phyloP scores from a whole-genome alignment of 805 yeast genomes.

The Cyberlindnera galapagoensis region DNA sequence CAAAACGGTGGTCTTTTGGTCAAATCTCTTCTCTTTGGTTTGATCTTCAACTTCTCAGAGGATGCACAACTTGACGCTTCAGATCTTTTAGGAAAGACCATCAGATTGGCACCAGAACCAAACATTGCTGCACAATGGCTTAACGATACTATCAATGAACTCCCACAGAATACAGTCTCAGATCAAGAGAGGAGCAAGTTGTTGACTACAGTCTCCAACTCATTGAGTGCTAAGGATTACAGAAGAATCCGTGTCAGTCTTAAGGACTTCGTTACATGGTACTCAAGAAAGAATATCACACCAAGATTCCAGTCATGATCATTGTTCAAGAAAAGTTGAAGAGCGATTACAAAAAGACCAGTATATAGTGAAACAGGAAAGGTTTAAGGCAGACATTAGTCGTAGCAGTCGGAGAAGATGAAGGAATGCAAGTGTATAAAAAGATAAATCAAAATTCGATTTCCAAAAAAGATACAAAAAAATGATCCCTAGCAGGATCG shows the following conservation, averaged over 20 bases:
- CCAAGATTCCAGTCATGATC: slow-evolving; percentile 29
- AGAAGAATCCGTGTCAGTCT: slow-evolving; percentile 67
- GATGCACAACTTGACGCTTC: slow-evolving; percentile 71
- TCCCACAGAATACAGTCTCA: slow-evolving; percentile 62
- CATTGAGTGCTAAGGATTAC: slow-evolving; percentile 62
- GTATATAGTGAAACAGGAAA: too few relatives aligned
- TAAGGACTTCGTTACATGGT: slow-evolving; percentile 79
- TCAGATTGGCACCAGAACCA: slow-evolving; percentile 42
- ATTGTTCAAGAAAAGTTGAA: too few relatives aligned
- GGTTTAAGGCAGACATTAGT: too few relatives aligned
- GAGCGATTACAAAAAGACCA: too few relatives aligned
- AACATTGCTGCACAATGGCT: slow-evolving; percentile 49
- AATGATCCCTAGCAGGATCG: slow-evolving; percentile 82
- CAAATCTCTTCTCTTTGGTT: slow-evolving; percentile 51
- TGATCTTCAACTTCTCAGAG: slow-evolving; percentile 62
- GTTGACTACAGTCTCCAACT: slow-evolving; percentile 46
- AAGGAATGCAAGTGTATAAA: too few relatives aligned
- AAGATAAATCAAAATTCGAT: neutral
- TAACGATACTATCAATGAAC: slow-evolving; percentile 40
- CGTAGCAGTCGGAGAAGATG: too few relatives aligned
- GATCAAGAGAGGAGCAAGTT: slow-evolving; percentile 63
- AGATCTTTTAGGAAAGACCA: slow-evolving; percentile 60
- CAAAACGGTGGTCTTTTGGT: slow-evolving; percentile 51
- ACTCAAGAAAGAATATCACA: slow-evolving; percentile 64
- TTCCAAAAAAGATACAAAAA: slow-evolving; percentile 4